Evolutionary conservation across 2,329 filamentous ascomycete genomes (phyloP), one percentile per base, ranked within the genome.

Genomic region (Waltergamsia citrina): DNA sequence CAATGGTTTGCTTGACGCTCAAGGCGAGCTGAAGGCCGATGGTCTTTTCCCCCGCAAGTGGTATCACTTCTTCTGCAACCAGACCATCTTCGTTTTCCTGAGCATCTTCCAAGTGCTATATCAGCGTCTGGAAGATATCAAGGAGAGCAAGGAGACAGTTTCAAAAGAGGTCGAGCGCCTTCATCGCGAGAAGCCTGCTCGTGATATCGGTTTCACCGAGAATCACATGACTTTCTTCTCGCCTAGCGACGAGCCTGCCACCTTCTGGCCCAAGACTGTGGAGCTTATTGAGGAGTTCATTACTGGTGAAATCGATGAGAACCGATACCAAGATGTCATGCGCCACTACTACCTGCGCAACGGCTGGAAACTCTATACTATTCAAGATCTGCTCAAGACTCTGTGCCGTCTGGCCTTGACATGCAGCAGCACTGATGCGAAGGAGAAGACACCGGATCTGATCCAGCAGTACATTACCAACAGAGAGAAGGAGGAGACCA

Each of bases 51-150:
- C 72, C 44, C 83, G 88, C 30, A 78, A 78, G 9, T 79, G 76
- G 59, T 94, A 86, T 64, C 90, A 90, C 52, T 77, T 96, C 53
- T 98, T 93, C 63, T 81, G 81, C 54, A 96, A 95, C 55, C 75
- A 86, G 48, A 85, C 82, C 4, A 81, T 98, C 39, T 94, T 87
- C 53, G 88, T 92, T 58, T 96, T 98, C 68, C 83, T 98, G 64
- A 85, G 82, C 45, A 80, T 94, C 40, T 92, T 98, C 54, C 78
- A 94, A 51, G 83, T 82, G n/a, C 66, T 98, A 5, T 96, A 94
- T 59, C 76, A 79, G 48, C 79, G 92, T 26, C 69, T 98, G 11
- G 68, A 81, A 41, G 82, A 83, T 40, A 77, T 96, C 56, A 96
- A 96, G 63, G 69, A 80, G 38, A 81, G 81, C 50, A 82, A 84